phyloP scores from a whole-genome alignment of 2,329 filamentous ascomycete genomes.

The Colletotrichum agaves region DNA sequence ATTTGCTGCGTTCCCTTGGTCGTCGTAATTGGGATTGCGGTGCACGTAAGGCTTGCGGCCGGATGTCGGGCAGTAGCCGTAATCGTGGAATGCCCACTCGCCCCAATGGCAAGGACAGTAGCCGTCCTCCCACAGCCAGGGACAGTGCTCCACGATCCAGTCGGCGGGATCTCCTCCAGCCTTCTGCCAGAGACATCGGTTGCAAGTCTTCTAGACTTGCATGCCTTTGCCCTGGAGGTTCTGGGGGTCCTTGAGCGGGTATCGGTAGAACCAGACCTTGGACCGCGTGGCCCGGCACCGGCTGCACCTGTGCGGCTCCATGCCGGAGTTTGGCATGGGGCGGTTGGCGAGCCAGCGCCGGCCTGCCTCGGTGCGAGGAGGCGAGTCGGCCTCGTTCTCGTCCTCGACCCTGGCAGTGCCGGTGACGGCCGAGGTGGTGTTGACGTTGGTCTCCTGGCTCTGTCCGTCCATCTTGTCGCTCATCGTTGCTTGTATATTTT shows the following conservation, averaged over 20 bases:
- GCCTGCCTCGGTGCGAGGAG: background rate
- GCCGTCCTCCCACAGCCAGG: constrained; percentile 3
- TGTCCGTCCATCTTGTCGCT: background rate
- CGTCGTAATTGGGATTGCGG: background rate
- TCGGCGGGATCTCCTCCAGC: background rate
- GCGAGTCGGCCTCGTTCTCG: background rate
- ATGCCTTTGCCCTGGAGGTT: background rate
- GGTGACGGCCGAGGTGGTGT: background rate
- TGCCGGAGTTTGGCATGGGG: background rate
- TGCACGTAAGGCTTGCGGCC: background rate
- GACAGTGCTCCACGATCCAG: background rate
- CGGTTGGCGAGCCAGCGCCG: background rate
- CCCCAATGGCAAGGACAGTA: constrained; percentile 3
- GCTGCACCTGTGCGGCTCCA: background rate
- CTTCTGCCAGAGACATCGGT: constrained; percentile 9
- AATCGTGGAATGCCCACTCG: background rate
- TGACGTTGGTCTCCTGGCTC: background rate
- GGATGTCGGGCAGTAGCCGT: constrained; percentile 1
- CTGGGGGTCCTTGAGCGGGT: background rate
- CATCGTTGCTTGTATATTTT: background rate
- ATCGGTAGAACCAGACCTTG: background rate
- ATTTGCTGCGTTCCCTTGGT: background rate
- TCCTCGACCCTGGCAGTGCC: background rate
- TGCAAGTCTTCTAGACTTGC: constrained; percentile 1
- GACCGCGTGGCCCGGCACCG: background rate